phyloP scores from a whole-genome alignment of 257 asterid species.

The Scutellaria galericulata region DNA sequence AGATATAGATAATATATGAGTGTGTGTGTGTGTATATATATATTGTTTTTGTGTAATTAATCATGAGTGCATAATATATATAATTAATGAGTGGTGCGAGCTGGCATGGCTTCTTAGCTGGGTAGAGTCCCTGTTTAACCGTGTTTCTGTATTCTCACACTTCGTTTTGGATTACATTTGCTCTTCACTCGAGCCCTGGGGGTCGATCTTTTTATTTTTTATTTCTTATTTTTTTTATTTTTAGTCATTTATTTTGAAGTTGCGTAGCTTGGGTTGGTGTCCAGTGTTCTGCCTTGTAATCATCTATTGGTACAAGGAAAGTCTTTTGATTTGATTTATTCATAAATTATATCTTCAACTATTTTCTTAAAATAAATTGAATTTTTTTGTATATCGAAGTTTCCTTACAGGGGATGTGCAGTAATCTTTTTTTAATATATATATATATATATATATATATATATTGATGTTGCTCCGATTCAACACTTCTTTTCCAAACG shows the following conservation, averaged over 20 bases:
- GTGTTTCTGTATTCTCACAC: conserved; percentile 32
- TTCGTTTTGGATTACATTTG: not conserved
- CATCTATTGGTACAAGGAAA: conserved; percentile 20
- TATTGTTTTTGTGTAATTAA: no score
- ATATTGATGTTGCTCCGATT: no score
- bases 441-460: no score
- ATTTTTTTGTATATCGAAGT: not conserved
- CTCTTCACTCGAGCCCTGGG: no score
- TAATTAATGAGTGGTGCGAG: not conserved
- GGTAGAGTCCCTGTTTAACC: conserved; percentile 19
- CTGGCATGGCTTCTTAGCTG: conserved; percentile 20
- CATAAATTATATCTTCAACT: conserved; percentile 26
- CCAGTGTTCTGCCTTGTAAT: not conserved
- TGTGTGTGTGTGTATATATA: no score
- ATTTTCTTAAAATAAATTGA: conserved; percentile 33
- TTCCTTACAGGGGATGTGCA: not conserved
- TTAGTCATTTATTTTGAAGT: not conserved
- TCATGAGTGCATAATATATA: not conserved
- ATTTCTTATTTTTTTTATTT: not conserved
- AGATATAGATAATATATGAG: not conserved
- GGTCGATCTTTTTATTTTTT: not conserved
- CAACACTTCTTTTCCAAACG: no score
- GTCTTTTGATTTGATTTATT: conserved; percentile 22
- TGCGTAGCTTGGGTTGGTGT: conserved; percentile 18
- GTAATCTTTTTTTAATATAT: no score